A percentile compares a stretch with the other conserved stretches of the same genome.
phyloP scores from a whole-genome alignment of 2,329 filamentous ascomycete genomes.

The Venturia asperata region DNA sequence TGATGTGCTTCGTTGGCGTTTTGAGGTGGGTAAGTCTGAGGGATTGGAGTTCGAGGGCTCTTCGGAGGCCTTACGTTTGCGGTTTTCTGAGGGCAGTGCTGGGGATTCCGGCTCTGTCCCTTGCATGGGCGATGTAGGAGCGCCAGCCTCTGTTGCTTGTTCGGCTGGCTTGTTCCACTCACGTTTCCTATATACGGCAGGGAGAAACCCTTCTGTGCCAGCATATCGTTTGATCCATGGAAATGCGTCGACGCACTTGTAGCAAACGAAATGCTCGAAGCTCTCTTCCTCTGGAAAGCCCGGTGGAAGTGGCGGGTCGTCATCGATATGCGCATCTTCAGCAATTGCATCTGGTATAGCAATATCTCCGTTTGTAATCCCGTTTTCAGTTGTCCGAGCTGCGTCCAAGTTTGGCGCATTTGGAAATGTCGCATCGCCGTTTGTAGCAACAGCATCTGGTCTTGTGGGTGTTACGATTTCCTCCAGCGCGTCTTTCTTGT shows the following conservation, averaged over 20 bases:
- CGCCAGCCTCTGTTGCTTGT: background rate
- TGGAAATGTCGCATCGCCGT: conserved; percentile 3
- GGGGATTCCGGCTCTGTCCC: conserved; percentile 28
- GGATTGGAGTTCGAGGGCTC: conserved; percentile 17
- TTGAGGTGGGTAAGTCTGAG: conserved; percentile 14
- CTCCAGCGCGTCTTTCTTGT: conserved; percentile 34
- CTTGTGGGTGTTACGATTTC: background rate
- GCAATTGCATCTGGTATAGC: conserved; percentile 37
- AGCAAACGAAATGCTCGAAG: conserved; percentile 87
- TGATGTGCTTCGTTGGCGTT: conserved; percentile 20
- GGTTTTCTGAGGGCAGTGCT: conserved; percentile 25
- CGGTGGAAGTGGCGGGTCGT: conserved; percentile 62
- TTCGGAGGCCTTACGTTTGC: conserved; percentile 41
- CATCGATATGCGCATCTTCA: conserved; percentile 40
- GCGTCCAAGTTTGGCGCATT: background rate
- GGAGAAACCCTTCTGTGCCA: conserved; percentile 69
- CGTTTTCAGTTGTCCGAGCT: background rate
- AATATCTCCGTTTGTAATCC: conserved; percentile 21
- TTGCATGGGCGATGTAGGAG: no score
- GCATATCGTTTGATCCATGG: conserved; percentile 92
- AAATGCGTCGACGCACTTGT: conserved; percentile 80
- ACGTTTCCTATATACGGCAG: conserved; percentile 46
- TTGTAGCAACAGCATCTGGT: background rate
- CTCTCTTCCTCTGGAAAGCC: conserved; percentile 85
- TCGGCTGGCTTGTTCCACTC: conserved; percentile 8